Evolutionary conservation across 441 rosid species (phyloP).

Genomic region (Kokia cookei): DNA sequence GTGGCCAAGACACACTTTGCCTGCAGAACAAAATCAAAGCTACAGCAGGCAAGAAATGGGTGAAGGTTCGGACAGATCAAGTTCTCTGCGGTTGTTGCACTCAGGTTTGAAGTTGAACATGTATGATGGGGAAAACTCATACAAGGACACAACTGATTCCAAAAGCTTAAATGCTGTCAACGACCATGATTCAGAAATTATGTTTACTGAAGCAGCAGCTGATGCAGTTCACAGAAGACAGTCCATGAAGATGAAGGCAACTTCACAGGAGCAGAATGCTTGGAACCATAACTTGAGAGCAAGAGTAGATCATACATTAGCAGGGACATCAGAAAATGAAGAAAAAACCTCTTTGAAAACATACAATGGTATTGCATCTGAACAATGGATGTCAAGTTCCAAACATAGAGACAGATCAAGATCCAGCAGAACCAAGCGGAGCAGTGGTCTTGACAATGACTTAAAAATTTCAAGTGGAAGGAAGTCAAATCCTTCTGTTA

Average conservation of each 20-base stretch:
- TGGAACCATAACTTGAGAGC: constrained; percentile 23
- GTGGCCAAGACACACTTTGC: constrained; percentile 22
- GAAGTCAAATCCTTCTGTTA: constrained; percentile 26
- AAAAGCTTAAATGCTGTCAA: constrained; percentile 18
- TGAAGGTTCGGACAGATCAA: constrained; percentile 27
- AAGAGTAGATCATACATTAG: constrained; percentile 35
- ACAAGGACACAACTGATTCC: constrained; percentile 18
- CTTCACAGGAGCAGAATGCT: constrained; percentile 34
- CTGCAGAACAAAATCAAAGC: constrained; percentile 5
- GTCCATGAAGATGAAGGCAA: constrained; percentile 58
- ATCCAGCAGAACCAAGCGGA: constrained; percentile 29
- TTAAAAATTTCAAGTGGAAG: constrained; percentile 20
- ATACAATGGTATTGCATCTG: constrained; percentile 29
- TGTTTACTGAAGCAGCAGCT: constrained; percentile 31
- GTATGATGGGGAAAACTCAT: constrained; percentile 14
- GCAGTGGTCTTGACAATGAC: constrained; percentile 16
- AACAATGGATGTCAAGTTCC: constrained; percentile 47
- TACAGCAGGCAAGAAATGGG: constrained; percentile 15
- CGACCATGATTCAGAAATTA: constrained; percentile 24
- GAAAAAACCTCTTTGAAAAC: constrained; percentile 25
- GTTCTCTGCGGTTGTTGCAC: constrained; percentile 17
- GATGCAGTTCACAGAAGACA: constrained; percentile 61
- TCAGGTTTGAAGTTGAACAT: constrained; percentile 10
- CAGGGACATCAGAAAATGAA: constrained; percentile 34
- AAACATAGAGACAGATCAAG: constrained; percentile 34